Evolutionary conservation across 1,284 basidiomycete genomes (phyloP).

Genomic region (Puccinia coronata): DNA sequence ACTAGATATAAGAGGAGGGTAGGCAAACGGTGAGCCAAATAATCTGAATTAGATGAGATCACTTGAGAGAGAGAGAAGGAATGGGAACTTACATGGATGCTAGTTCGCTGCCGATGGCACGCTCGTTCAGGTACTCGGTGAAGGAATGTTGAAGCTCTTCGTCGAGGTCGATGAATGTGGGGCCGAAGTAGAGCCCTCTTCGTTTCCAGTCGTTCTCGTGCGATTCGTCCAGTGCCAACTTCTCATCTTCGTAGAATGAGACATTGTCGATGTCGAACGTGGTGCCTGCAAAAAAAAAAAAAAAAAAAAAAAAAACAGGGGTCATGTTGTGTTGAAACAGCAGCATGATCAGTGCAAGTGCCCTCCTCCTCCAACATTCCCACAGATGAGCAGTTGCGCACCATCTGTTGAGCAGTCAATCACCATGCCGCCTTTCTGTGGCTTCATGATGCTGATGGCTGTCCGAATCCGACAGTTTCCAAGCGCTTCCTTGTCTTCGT

Average conservation of each 20-base stretch:
- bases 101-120: constrained; percentile 44
- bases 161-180: constrained; percentile 45
- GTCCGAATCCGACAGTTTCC: constrained; percentile 28
- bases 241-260: constrained; percentile 48
- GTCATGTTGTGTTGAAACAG: no score
- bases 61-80: background rate
- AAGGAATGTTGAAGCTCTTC: constrained; percentile 40
- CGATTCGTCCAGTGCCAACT: constrained; percentile 44
- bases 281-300: constrained; percentile 20
- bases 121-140: constrained; percentile 38
- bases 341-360: no score
- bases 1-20: background rate
- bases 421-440: constrained; percentile 43
- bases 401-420: constrained; percentile 49
- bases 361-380: no score
- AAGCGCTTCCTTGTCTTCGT: constrained; percentile 30
- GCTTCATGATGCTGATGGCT: constrained; percentile 43
- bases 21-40: background rate
- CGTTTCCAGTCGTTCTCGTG: constrained; percentile 48
- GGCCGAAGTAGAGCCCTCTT: constrained; percentile 47
- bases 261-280: constrained; percentile 49
- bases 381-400: background rate
- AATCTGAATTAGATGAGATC: background rate
- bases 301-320: no score
- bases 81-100: constrained; percentile 30